Evolutionary conservation across 1,139 yeast species (phyloP).

Genomic region (Blastobotrys serpentis): DNA sequence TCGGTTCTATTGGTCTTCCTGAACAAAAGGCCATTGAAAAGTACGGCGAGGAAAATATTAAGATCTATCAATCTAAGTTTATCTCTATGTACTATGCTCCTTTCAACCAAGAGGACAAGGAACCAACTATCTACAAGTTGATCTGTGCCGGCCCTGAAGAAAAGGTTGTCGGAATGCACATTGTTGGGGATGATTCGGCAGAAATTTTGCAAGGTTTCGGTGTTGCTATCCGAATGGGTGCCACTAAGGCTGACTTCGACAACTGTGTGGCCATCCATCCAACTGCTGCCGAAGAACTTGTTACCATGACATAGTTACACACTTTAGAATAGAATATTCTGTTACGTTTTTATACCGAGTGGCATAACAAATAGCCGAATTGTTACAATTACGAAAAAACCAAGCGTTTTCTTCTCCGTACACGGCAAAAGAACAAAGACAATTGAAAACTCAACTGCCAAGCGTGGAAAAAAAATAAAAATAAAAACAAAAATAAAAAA

Average conservation of each 20-base stretch:
- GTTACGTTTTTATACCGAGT: neutral
- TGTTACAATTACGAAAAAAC: too few relatives aligned
- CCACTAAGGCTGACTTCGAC: constrained; percentile 93
- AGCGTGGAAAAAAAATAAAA: too few relatives aligned
- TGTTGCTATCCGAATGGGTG: constrained; percentile 91
- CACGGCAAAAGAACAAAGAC: too few relatives aligned
- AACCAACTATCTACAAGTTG: constrained; percentile 84
- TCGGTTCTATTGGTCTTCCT: constrained; percentile 86
- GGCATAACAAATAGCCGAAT: too few relatives aligned
- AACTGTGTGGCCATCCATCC: constrained; percentile 98
- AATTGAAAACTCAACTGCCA: too few relatives aligned
- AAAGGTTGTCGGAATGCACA: constrained; percentile 91
- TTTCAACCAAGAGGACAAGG: constrained; percentile 61
- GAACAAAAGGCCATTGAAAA: constrained; percentile 73
- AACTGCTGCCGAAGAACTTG: constrained; percentile 95
- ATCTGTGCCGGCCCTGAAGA: constrained; percentile 78
- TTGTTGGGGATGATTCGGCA: constrained; percentile 85
- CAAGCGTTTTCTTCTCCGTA: too few relatives aligned
- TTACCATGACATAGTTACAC: constrained; percentile 72
- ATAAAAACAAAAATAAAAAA: too few relatives aligned
- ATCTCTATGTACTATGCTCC: constrained; percentile 93
- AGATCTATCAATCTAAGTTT: constrained; percentile 78
- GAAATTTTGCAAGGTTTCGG: constrained; percentile 98
- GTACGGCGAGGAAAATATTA: constrained; percentile 79
- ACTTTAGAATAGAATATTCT: neutral